A percentile compares a stretch with the other conserved stretches of the same genome.
Conservation (phyloP, 2,329 filamentous ascomycete species). For the Pseudogymnoascus sp. region DNA sequence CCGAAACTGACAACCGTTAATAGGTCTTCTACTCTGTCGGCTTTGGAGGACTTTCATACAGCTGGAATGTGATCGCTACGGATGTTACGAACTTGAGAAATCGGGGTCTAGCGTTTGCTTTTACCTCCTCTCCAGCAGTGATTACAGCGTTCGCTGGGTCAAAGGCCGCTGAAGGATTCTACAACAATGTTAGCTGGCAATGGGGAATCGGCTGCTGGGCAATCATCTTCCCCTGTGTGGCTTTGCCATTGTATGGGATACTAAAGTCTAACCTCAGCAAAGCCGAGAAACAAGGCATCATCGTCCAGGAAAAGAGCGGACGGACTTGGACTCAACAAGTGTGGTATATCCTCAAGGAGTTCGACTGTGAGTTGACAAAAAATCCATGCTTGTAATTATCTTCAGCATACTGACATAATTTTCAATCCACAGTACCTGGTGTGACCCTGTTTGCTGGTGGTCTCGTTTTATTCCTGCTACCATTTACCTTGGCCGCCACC, state of each 20-base stretch:
- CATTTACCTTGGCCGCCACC: constrained; percentile 43
- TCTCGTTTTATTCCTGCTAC: constrained; percentile 46
- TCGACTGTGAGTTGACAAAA: constrained; percentile 27
- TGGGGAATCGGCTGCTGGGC: constrained; percentile 62
- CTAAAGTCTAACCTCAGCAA: constrained; percentile 20
- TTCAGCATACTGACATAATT: background rate
- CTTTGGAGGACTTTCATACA: constrained; percentile 51
- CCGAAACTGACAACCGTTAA: background rate
- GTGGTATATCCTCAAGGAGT: constrained; percentile 30
- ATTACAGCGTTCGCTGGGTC: constrained; percentile 56
- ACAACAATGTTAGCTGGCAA: constrained; percentile 48
- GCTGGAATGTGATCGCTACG: constrained; percentile 55
- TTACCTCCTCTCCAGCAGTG: constrained; percentile 56
- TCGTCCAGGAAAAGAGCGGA: constrained; percentile 18
- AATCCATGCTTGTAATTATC: constrained; percentile 16
- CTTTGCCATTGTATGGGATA: constrained; percentile 51
- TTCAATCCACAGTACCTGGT: constrained; percentile 30
- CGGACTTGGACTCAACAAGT: constrained; percentile 18
- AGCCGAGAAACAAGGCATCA: constrained; percentile 19
- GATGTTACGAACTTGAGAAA: constrained; percentile 59
- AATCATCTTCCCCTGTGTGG: constrained; percentile 53
- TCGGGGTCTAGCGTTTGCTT: constrained; percentile 44
- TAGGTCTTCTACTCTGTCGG: constrained; percentile 60
- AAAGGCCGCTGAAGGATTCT: constrained; percentile 45
- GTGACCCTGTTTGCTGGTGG: constrained; percentile 40